Evolutionary conservation across 1,139 yeast genomes (phyloP).

Genomic region (Geotrichum histeridarum): DNA sequence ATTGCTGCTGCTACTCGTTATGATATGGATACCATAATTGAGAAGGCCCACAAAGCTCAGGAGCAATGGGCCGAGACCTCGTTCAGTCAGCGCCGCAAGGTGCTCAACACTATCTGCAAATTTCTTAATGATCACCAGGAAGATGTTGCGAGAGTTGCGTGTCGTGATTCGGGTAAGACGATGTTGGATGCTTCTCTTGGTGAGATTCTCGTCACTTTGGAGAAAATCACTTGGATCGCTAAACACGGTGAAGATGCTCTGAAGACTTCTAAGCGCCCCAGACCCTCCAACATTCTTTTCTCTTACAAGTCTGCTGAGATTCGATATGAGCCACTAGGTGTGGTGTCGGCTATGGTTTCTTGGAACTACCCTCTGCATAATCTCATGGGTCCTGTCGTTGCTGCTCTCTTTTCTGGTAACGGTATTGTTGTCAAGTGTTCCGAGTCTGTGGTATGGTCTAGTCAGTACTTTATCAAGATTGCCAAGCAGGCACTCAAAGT

Average conservation of each 20-base stretch:
- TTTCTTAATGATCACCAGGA: slow-evolving; percentile 79
- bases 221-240: slow-evolving; percentile 84
- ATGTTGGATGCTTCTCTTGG: slow-evolving; percentile 95
- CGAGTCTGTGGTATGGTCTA: slow-evolving; percentile 94
- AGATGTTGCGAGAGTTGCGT: slow-evolving; percentile 82
- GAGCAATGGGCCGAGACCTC: slow-evolving; percentile 53
- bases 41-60: slow-evolving; percentile 49
- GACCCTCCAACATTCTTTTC: slow-evolving; percentile 81
- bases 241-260: slow-evolving; percentile 73
- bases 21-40: slow-evolving; percentile 65
- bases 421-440: slow-evolving; percentile 89
- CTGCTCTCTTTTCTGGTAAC: slow-evolving; percentile 84
- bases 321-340: slow-evolving; percentile 83
- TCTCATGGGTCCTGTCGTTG: slow-evolving; percentile 84
- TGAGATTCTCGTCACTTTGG: slow-evolving; percentile 83
- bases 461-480: slow-evolving; percentile 66
- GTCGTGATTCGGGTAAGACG: slow-evolving; percentile 94
- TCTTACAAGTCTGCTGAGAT: slow-evolving; percentile 84
- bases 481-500: slow-evolving; percentile 65
- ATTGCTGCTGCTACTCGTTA: slow-evolving; percentile 56
- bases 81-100: slow-evolving; percentile 60
- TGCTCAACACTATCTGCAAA: slow-evolving; percentile 64
- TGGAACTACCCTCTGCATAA: slow-evolving; percentile 96
- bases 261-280: slow-evolving; percentile 71
- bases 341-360: slow-evolving; percentile 83